Percentiles rank a stretch among this genome's conserved stretches.
Evolutionary conservation across 139 green algal genomes (phyloP).

Genomic region (Pleodorina starrii): DNA sequence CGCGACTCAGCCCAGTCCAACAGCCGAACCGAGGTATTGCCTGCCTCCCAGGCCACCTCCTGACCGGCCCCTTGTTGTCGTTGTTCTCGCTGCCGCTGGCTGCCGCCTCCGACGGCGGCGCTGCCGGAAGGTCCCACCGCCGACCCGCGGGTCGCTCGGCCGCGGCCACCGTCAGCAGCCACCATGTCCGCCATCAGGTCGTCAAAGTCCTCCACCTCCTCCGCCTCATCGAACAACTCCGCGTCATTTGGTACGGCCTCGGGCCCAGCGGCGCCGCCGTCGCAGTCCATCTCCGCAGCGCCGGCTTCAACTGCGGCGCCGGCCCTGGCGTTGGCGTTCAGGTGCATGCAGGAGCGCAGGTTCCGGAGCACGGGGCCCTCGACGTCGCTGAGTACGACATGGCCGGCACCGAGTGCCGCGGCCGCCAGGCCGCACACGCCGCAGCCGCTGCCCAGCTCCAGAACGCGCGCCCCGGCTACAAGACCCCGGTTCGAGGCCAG

Average conservation of each 20-base stretch:
- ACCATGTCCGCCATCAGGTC: constrained; percentile 22
- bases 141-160: neutral
- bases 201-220: constrained; percentile 62
- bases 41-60: constrained; percentile 60
- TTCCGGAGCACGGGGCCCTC: constrained; percentile 78
- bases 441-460: constrained; percentile 87
- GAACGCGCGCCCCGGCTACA: constrained; percentile 67
- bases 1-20: constrained; percentile 69
- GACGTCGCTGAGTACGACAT: constrained; percentile 82
- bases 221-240: constrained; percentile 69
- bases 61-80: neutral
- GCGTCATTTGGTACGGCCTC: constrained; percentile 21
- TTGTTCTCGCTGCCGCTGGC: neutral
- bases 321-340: constrained; percentile 68
- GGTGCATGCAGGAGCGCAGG: constrained; percentile 72
- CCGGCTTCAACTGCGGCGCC: neutral
- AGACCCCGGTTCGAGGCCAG: constrained; percentile 66
- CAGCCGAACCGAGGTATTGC: constrained; percentile 72
- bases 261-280: neutral
- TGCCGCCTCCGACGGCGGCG: no score
- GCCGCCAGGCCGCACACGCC: constrained; percentile 85
- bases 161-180: neutral
- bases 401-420: constrained; percentile 74
- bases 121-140: no score
- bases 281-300: neutral